Base-by-base conservation (phyloP, 257 asterid species). In the Nicotiana knightiana region DNA sequence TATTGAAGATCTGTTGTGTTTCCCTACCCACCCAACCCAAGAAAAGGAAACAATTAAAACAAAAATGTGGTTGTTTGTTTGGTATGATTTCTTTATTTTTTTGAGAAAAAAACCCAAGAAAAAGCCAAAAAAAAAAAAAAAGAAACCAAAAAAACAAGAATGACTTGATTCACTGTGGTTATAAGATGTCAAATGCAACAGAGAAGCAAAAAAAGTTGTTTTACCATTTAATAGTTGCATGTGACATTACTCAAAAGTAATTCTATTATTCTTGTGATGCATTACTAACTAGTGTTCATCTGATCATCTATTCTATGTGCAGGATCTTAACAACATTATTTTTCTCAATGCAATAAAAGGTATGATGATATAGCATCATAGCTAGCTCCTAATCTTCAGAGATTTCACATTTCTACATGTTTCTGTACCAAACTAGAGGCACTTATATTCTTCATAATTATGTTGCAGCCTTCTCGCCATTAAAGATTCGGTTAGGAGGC, bases 401-500 rank as follows among this genome's bases (percentile, higher is more conserved):
- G 76, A 28, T 32, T n/a, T 66, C 46, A 57, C 3, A 63, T 62
- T 66, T 30, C 64, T 15, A 35, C 10, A 18, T 70, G 53, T 76
- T 51, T 79, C 32, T 30, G 54, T 33, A 79, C 43, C 77, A 39
- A 80, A 82, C 18, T 62, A 58, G 81, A 83, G 83, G 21, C 54
- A 71, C 70, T 81, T n/a, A 80, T 58, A 7, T 13, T 71, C 67
- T 81, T 24, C 1, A 6, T 3, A 26, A 30, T 62, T 54, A 85
- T 64, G 53, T 37, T 90, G 89, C 84, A 93, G 99, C 98, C 11
- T 91, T 95, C 87, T 90, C 98, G 12, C 98, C 97, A 17, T 80
- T 95, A 87, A 95, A 91, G 93, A 90, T 95, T 86, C 91, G 99
- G 88, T 64, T 95, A 71, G 99, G 97, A 1, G 97, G 99, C 75